These are phyloP conservation scores for Phycomyces nitens DNA, from an alignment of 192 early-diverging fungal species.

Conservation along the genomic window DNA sequence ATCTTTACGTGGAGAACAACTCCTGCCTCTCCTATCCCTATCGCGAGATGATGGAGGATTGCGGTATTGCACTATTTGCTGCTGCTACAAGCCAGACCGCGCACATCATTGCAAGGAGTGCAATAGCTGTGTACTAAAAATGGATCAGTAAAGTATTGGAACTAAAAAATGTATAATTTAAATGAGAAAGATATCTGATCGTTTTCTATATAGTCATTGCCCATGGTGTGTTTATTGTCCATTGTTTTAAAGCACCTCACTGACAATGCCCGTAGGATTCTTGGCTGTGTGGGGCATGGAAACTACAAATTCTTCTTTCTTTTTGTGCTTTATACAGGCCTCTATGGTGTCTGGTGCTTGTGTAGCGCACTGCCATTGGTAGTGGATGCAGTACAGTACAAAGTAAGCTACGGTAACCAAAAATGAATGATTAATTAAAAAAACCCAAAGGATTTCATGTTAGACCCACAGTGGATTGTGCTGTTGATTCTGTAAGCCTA, in stretches of 20 bases:
- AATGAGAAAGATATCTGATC: not conserved
- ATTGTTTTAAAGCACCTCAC: no score
- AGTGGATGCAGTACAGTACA: conserved; percentile 11
- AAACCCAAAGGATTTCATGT: not conserved
- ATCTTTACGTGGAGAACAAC: not conserved
- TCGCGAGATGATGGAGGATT: conserved; percentile 14
- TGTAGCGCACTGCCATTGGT: conserved; percentile 21
- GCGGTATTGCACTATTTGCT: conserved; percentile 23
- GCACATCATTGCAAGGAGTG: conserved; percentile 51
- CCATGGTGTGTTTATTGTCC: conserved; percentile 8
- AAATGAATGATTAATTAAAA: not conserved
- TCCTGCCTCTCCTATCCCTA: not conserved
- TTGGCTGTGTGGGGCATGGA: conserved; percentile 46
- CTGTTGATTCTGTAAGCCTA: conserved; percentile 22
- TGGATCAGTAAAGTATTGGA: conserved; percentile 51
- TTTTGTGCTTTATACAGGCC: conserved; percentile 43
- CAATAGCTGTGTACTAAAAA: conserved; percentile 45
- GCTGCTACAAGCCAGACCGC: conserved; percentile 41
- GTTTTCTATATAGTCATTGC: conserved; percentile 21
- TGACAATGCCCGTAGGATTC: conserved; percentile 22
- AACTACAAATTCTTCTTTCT: conserved; percentile 53
- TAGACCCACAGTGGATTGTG: conserved; percentile 19
- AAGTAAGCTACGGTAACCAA: conserved; percentile 17
- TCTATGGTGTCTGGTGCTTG: conserved; percentile 40
- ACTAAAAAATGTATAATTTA: not conserved